phyloP scores from a whole-genome alignment of 495 filamentous ascomycete species.

The Penicillium pancosmium region DNA sequence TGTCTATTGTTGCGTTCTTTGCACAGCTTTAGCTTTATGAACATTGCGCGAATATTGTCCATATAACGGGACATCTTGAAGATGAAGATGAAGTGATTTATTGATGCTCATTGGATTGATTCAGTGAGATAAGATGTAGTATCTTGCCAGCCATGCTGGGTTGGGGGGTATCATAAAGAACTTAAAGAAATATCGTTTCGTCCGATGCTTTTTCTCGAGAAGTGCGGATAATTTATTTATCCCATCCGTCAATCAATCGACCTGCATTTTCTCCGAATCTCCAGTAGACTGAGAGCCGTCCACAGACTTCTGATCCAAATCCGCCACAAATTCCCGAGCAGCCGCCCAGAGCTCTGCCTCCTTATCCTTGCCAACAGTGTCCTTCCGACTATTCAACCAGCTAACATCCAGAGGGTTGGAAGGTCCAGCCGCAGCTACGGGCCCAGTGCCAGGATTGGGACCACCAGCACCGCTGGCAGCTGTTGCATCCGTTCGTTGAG shows the following conservation, averaged over 20 bases:
- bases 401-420: constrained; percentile 69
- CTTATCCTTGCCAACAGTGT: constrained; percentile 74
- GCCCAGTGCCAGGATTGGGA: constrained; percentile 17
- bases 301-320: constrained; percentile 21
- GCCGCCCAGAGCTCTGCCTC: constrained; percentile 77
- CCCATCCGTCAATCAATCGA: constrained; percentile 26
- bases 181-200: too few species aligned
- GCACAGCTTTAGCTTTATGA: constrained; percentile 28
- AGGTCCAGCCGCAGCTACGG: constrained; percentile 15
- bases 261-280: constrained; percentile 37
- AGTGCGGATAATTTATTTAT: too few species aligned
- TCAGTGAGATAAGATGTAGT: not conserved
- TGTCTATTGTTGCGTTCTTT: constrained; percentile 15
- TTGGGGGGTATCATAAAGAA: constrained; percentile 36
- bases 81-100: not conserved
- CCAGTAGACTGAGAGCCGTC: constrained; percentile 15
- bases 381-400: constrained; percentile 80
- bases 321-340: constrained; percentile 54
- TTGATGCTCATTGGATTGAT: not conserved
- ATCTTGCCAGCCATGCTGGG: not conserved
- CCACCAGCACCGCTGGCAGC: constrained; percentile 4
- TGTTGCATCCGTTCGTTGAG: constrained; percentile 26
- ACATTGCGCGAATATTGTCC: constrained; percentile 15
- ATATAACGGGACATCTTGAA: constrained; percentile 4
- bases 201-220: too few species aligned